Conservation (phyloP, 106 monocot genomes). For the Platanthera zijinensis region DNA sequence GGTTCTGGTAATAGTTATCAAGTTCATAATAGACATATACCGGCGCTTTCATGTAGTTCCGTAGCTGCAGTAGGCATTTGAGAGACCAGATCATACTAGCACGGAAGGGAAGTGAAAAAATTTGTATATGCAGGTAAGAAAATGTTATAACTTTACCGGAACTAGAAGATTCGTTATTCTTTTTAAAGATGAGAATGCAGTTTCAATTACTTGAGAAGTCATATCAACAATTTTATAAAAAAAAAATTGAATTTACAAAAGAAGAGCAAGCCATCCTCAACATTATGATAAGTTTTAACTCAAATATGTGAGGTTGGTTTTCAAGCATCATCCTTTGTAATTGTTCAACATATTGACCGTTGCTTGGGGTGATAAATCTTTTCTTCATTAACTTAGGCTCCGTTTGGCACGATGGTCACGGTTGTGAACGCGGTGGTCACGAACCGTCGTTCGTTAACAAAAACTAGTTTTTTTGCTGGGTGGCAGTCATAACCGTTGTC, state of each 20-base stretch:
- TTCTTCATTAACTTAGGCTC: too few relatives aligned
- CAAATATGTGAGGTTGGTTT: too few relatives aligned
- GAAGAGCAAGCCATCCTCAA: not conserved
- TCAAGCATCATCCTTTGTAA: too few relatives aligned
- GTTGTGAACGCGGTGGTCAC: too few relatives aligned
- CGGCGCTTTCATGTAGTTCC: conserved; percentile 76
- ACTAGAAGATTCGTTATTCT: not conserved
- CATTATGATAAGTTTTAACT: too few relatives aligned
- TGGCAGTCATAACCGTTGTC: too few relatives aligned
- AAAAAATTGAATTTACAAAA: not conserved
- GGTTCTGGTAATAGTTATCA: conserved; percentile 95
- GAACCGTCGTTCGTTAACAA: too few relatives aligned
- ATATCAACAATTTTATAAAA: not conserved
- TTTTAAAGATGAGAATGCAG: not conserved
- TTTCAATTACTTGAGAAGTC: conserved; percentile 1
- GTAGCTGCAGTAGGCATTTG: conserved; percentile 35
- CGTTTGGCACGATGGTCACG: too few relatives aligned
- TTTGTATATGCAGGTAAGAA: not conserved
- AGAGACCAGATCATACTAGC: not conserved
- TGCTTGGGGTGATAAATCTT: too few relatives aligned
- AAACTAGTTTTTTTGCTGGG: too few relatives aligned
- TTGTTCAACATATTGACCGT: too few relatives aligned
- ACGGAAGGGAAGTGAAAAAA: not conserved
- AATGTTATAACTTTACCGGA: not conserved
- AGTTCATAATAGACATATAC: conserved; percentile 88